Base-by-base conservation (phyloP, 345 rosid species). In the Arabidopsis suecica region DNA sequence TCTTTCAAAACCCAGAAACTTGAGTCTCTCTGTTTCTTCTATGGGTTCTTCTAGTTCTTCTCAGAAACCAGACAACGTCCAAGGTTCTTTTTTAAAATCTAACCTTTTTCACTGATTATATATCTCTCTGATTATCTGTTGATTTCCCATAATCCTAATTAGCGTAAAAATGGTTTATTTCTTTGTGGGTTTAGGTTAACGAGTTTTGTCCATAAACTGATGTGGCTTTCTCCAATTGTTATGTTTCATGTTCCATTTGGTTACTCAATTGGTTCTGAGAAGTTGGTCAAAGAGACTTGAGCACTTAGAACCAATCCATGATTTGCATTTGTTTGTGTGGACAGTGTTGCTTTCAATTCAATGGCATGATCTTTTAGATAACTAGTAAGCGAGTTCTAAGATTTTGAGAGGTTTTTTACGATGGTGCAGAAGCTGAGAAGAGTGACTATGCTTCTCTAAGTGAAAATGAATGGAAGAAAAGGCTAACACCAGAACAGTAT, bases 31-130 rank as follows among this genome's bases (percentile, higher is more conserved):
- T 28, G 77, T 84, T 68, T 79, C 80, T 44, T 79, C 93, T 11
- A 91, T 93, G 98, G 96, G 97, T 70, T 87, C 94, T 44, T 88
- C 90, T 41, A 81, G 84, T 72, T 93, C 98, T 79, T 91, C 97
- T 42, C 96, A 74, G 67, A 89, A 79, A 79, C 84, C 93, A 6
- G 97, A 90, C 72, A 81, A 77, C 67, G 85, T 92, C 9, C 78
- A 79, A 73, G 78, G 78, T 78, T 73, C 57, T 22, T 1, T 38
- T 37, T 20, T 20, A 60, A 60, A 38, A 5, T 18, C 0, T 3
- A 40, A 40, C 3, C 49, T 61, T 61, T 23, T 18, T 58, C 3
- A 1, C 38, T 38, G 6, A 33, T 68, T 68, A 20, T 48, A 50
- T 64, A 58, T 65, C 53, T 44, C 48, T 37, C 48, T 38, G 65